These are phyloP conservation scores for Picea abies DNA, from an alignment of 83 land plant species.

Conservation along the genomic window DNA sequence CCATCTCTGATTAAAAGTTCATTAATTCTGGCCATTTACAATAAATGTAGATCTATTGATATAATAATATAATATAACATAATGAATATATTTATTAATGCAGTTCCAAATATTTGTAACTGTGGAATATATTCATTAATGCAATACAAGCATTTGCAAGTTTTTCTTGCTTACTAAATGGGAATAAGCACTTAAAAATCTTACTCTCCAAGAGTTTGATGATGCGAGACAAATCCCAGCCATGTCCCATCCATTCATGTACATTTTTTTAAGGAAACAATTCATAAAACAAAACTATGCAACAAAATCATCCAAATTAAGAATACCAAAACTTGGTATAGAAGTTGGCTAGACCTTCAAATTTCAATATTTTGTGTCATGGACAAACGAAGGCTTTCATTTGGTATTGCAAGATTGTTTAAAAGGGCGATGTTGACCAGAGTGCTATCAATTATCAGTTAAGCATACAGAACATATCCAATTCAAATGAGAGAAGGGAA, in stretches of 20 bases:
- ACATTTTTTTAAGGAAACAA: slow-evolving; percentile 4
- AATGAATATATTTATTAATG: too few species aligned
- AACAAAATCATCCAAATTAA: background rate
- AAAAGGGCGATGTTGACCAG: background rate
- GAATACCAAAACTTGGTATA: background rate
- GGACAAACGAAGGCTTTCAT: too few species aligned
- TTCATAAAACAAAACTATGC: background rate
- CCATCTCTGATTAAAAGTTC: too few species aligned
- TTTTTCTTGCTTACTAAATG: background rate
- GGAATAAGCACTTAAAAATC: slow-evolving; percentile 10
- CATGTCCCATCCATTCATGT: slow-evolving; percentile 92
- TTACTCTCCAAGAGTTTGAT: slow-evolving; percentile 84
- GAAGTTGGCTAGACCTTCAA: background rate
- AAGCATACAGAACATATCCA: background rate
- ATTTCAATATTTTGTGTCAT: background rate
- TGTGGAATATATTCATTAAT: too few species aligned
- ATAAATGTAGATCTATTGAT: too few species aligned
- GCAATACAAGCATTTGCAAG: too few species aligned
- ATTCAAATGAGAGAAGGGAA: background rate
- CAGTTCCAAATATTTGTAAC: too few species aligned
- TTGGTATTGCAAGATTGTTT: background rate
- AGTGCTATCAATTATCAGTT: background rate
- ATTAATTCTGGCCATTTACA: too few species aligned
- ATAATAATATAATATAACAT: too few species aligned
- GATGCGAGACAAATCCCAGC: slow-evolving; percentile 79